A percentile compares a stretch with the other conserved stretches of the same genome.
Conservation (phyloP, 225 moss, liverwort and hornwort species). For the Thuidium tamariscinum region DNA sequence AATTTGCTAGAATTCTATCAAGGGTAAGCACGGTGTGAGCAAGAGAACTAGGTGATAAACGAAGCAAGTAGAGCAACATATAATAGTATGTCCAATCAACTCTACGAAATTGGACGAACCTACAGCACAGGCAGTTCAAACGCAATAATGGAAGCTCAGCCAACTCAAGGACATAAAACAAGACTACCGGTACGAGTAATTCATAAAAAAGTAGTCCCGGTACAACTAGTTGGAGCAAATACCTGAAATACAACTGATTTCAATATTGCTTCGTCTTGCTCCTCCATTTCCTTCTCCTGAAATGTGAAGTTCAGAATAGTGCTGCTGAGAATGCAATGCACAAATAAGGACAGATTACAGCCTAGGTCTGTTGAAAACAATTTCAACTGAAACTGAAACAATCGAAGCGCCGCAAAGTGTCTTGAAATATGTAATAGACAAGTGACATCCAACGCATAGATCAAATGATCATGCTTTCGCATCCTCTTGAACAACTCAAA, state of each 20-base stretch:
- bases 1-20: slow-evolving; percentile 57
- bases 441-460: background rate
- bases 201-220: background rate
- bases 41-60: background rate
- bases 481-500: background rate
- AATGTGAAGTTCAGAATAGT: background rate
- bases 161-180: background rate
- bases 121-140: background rate
- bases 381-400: background rate
- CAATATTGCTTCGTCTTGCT: slow-evolving; percentile 66
- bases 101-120: background rate
- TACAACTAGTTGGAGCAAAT: background rate
- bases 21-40: background rate
- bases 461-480: background rate
- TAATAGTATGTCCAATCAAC: background rate
- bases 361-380: background rate
- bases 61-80: background rate
- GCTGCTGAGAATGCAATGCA: background rate
- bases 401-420: background rate
- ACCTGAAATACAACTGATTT: slow-evolving; percentile 84
- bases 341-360: background rate
- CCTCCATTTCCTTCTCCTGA: slow-evolving; percentile 68
- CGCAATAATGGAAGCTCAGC: background rate
- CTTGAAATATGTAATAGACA: background rate
- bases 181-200: background rate